Evolutionary conservation across 441 rosid species (phyloP), one percentile per base, ranked within the genome.

Genomic region (Erysimum cheiri): DNA sequence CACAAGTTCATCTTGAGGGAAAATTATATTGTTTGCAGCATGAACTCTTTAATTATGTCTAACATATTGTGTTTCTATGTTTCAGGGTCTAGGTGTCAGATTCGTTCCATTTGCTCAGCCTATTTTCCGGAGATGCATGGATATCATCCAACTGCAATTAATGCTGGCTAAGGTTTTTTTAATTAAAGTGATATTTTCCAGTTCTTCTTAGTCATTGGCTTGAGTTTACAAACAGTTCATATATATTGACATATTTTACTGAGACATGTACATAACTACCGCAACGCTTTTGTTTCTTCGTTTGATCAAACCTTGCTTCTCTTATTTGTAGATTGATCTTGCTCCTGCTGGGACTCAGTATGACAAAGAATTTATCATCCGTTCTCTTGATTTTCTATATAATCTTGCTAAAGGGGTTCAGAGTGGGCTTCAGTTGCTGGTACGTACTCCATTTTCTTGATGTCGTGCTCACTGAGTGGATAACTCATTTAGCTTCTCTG

Each of bases 101-200:
- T 90, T 95, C 81, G 78, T 83, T 80, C 96, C 85, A 77, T 95
- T 92, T 88, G 93, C 97, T 32, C 87, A 85, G 80, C 99, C 95
- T 75, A 93, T 92, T 41, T 92, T 84, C 69, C 89, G 85, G 76
- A 90, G 96, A 84, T 90, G 94, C 87, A 83, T 87, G 71, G 73
- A 76, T 75, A 86, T 95, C 82, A 84, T 95, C 60, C 89, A 79
- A 75, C 68, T 77, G 54, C 99, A 95, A 69, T n/a, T n/a, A n/a
- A 96, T 82, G 53, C 41, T 83, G 77, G 94, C 97, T 78, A 64
- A 71, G 64, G 76, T 22, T 22, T 22, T 22, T 19, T n/a, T n/a
- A n/a, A n/a, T n/a, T n/a, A n/a, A n/a, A n/a, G n/a, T n/a, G n/a
- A n/a, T n/a, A n/a, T n/a, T n/a, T n/a, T n/a, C n/a, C n/a, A n/a